Evolutionary conservation across 129 eudicot genomes (phyloP).

Genomic region (Helianthus annuus): HanXRQr2.0-SUNRISE NC_035439.2:148052093-148052592

Average conservation of each 20-base stretch:
- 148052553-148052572: slow-evolving; percentile 57
- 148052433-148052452: not conserved
- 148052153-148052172: too few relatives aligned
- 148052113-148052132: too few relatives aligned
- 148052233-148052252: slow-evolving; percentile 21
- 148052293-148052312: slow-evolving; percentile 42
- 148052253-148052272: slow-evolving; percentile 60
- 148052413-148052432: not conserved
- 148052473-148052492: slow-evolving; percentile 30
- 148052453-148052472: not conserved
- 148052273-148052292: slow-evolving; percentile 45
- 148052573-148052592: slow-evolving; percentile 56
- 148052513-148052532: slow-evolving; percentile 42
- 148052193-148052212: too few relatives aligned
- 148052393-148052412: not conserved
- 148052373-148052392: slow-evolving; percentile 64
- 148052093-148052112: too few relatives aligned
- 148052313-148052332: slow-evolving; percentile 54
- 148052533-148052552: slow-evolving; percentile 50
- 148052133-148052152: too few relatives aligned
- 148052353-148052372: slow-evolving; percentile 57
- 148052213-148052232: not conserved
- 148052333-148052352: slow-evolving; percentile 60
- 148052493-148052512: slow-evolving; percentile 41
- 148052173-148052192: too few relatives aligned